Percentiles rank a stretch among this genome's conserved stretches.
phyloP scores from a whole-genome alignment of 139 green algal species.

The Chlorella sp. region DNA sequence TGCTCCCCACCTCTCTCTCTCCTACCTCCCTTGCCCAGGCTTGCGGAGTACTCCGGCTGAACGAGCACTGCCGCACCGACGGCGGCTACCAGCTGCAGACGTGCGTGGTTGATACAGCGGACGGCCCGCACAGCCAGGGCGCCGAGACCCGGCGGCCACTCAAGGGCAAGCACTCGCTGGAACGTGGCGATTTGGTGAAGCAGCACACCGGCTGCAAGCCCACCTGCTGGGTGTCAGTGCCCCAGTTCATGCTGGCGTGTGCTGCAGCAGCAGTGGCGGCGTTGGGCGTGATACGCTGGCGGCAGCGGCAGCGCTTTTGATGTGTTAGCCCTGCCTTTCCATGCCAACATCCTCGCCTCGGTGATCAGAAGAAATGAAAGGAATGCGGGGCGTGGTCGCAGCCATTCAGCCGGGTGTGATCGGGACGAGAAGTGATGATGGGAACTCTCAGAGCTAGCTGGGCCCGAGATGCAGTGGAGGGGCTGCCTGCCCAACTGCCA shows the following conservation, averaged over 20 bases:
- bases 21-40: background rate
- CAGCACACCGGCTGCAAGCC: slow-evolving; percentile 14
- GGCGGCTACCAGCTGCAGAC: slow-evolving; percentile 10
- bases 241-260: background rate
- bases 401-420: too few species aligned
- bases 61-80: slow-evolving; percentile 13
- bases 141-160: background rate
- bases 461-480: too few species aligned
- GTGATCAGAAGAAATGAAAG: too few species aligned
- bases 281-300: background rate
- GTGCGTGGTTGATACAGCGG: background rate
- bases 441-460: too few species aligned
- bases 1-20: background rate
- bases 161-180: background rate
- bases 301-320: background rate
- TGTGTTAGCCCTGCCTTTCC: too few species aligned
- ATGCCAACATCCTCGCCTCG: too few species aligned
- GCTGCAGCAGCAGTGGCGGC: background rate
- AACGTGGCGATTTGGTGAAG: background rate
- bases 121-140: background rate
- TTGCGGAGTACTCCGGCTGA: slow-evolving; percentile 18
- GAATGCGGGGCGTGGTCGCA: too few species aligned
- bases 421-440: too few species aligned
- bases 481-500: too few species aligned
- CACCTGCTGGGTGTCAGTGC: background rate